Evolutionary conservation across 768 basidiomycete species (phyloP).

Genomic region (Chalciporus chontae): DNA sequence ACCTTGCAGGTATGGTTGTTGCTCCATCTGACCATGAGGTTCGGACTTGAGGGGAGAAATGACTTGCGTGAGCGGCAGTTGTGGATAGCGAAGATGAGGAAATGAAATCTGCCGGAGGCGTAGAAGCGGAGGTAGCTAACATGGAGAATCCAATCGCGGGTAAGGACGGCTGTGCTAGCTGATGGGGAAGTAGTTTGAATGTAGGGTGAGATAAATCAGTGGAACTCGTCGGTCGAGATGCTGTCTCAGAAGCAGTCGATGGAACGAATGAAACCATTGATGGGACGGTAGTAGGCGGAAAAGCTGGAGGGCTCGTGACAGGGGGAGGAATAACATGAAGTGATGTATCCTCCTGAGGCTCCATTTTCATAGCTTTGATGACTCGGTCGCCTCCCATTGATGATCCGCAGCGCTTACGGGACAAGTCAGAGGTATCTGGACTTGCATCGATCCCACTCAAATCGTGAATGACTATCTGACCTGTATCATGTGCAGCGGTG

Average conservation of each 20-base stretch:
- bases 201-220: constrained; percentile 20
- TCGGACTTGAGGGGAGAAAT: constrained; percentile 26
- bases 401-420: constrained; percentile 51
- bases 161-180: constrained; percentile 12
- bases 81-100: constrained; percentile 21
- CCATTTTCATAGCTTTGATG: constrained; percentile 47
- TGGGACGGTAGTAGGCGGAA: constrained; percentile 22
- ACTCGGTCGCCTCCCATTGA: constrained; percentile 43
- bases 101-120: constrained; percentile 21
- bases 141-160: constrained; percentile 19
- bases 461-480: constrained; percentile 23
- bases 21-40: constrained; percentile 31
- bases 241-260: constrained; percentile 25
- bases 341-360: constrained; percentile 42
- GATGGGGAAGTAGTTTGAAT: constrained; percentile 25
- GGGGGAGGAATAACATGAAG: constrained; percentile 25
- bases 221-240: constrained; percentile 34
- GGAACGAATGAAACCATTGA: constrained; percentile 28
- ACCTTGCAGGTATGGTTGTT: constrained; percentile 24
- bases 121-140: constrained; percentile 17
- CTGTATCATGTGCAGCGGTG: constrained; percentile 22
- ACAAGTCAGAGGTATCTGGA: constrained; percentile 37
- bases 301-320: constrained; percentile 18
- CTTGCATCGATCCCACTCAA: constrained; percentile 17
- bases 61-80: constrained; percentile 18